phyloP scores from a whole-genome alignment of 768 basidiomycete species.

The Crucibulum laeve region DNA sequence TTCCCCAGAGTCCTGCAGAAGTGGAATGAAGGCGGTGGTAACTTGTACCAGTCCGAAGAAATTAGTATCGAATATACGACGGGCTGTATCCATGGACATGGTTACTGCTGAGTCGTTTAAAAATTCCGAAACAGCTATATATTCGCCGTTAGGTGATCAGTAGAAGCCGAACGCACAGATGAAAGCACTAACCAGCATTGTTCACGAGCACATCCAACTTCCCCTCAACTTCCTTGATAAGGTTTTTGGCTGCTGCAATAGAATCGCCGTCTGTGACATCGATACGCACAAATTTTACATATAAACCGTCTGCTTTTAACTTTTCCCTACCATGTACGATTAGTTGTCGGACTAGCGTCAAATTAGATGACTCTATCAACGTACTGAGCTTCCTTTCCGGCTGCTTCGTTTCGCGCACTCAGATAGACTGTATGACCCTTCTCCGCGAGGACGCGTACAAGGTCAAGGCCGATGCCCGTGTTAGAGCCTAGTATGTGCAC shows the following conservation, averaged over 20 bases:
- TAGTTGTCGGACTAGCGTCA: background rate
- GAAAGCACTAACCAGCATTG: background rate
- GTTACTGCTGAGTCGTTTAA: constrained; percentile 27
- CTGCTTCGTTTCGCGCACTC: constrained; percentile 30
- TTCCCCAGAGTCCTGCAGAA: constrained; percentile 27
- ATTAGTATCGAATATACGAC: constrained; percentile 35
- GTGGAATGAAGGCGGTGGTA: constrained; percentile 33
- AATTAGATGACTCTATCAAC: constrained; percentile 6
- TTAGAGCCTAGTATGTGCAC: constrained; percentile 32
- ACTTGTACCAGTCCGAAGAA: constrained; percentile 40
- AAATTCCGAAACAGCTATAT: constrained; percentile 20
- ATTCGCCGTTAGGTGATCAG: background rate
- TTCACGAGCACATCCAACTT: too few relatives aligned
- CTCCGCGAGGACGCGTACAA: constrained; percentile 35
- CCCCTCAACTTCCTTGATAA: constrained; percentile 19
- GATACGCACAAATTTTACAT: constrained; percentile 30
- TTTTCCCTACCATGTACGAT: constrained; percentile 14
- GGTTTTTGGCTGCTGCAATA: constrained; percentile 26
- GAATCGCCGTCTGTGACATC: constrained; percentile 32
- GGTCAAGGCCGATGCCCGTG: constrained; percentile 41
- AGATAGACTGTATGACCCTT: constrained; percentile 40
- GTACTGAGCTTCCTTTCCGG: constrained; percentile 37
- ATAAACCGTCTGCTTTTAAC: constrained; percentile 24
- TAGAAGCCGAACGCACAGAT: background rate
- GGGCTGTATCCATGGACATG: constrained; percentile 26